Evolutionary conservation across 805 yeast species (phyloP).

Genomic region (Candida berthetii): DNA sequence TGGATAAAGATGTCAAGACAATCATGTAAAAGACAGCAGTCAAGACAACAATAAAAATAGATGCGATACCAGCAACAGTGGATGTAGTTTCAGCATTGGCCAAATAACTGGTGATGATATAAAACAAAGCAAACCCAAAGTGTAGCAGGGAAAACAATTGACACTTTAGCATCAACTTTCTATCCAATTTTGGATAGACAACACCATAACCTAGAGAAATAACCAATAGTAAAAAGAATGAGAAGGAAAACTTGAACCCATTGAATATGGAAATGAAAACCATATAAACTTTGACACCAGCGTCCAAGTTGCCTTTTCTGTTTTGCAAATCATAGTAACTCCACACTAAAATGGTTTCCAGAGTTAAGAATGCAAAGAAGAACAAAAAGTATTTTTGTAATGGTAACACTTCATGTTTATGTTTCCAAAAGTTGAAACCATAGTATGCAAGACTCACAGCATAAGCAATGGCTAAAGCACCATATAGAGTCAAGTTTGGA

Average conservation of each 20-base stretch:
- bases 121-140: conserved; percentile 47
- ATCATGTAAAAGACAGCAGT: conserved; percentile 69
- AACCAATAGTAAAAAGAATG: conserved; percentile 79
- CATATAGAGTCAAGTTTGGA: conserved; percentile 87
- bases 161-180: conserved; percentile 66
- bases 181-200: conserved; percentile 79
- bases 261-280: conserved; percentile 73
- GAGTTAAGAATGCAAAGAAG: conserved; percentile 73
- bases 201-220: conserved; percentile 94
- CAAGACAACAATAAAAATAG: conserved; percentile 68
- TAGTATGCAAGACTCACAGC: conserved; percentile 78
- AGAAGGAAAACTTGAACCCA: conserved; percentile 76
- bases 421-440: conserved; percentile 79
- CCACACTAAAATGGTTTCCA: conserved; percentile 86
- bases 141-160: conserved; percentile 52
- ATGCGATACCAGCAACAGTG: conserved; percentile 45
- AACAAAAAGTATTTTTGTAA: conserved; percentile 88
- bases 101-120: conserved; percentile 47
- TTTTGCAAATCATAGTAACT: conserved; percentile 85
- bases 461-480: conserved; percentile 76
- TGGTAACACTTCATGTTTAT: conserved; percentile 81
- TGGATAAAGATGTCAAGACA: conserved; percentile 66
- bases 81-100: conserved; percentile 44
- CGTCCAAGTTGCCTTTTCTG: conserved; percentile 38
- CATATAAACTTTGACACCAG: conserved; percentile 67